Base-by-base conservation (phyloP, 2,329 filamentous ascomycete species). In the Bretziella fagacearum region DNA sequence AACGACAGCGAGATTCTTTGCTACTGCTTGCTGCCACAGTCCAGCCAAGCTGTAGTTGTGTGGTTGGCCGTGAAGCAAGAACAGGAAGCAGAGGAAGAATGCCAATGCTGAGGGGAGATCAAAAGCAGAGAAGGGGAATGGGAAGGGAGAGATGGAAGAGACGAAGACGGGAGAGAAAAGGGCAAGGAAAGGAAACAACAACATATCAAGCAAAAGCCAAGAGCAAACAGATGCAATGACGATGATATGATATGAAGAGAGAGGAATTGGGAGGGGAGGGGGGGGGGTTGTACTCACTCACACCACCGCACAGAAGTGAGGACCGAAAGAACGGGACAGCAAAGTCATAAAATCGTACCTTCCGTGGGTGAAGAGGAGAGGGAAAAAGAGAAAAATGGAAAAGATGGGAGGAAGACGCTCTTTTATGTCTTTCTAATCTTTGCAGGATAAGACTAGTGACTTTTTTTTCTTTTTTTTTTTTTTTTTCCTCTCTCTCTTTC, bases 251-350 rank as follows among this genome's bases (percentile, higher is more conserved):
- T 11, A 18, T 23, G 3, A 8, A 39, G 60, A 58, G 55, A 63
- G 58, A 64, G 66, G 64, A 64, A 61, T 66, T 69, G 65, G 65
- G 65, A 27, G n/a, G n/a, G n/a, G n/a, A n/a, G n/a, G n/a, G n/a
- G n/a, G n/a, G n/a, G n/a, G 54, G 48, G 42, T 17, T 46, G 33
- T 43, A 50, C 48, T 50, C 48, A 50, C 48, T 42, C 43, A 52
- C 52, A 52, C 51, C 65, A 68, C 65, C 65, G 62, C 68, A 70
- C 67, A 67, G 57, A 55, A 64, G 60, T 59, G 62, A 63, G 60
- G 58, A 63, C 58, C 52, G 51, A 50, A 47, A 44, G 40, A 43
- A 52, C 50, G 53, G 53, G 51, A 52, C 48, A 48, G 50, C 60
- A 63, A 63, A 50, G 48, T 50, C 48, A 46, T 50, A 13, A 39